Evolutionary conservation across 805 yeast species (phyloP).

Genomic region (Saturnispora dispora): DNA sequence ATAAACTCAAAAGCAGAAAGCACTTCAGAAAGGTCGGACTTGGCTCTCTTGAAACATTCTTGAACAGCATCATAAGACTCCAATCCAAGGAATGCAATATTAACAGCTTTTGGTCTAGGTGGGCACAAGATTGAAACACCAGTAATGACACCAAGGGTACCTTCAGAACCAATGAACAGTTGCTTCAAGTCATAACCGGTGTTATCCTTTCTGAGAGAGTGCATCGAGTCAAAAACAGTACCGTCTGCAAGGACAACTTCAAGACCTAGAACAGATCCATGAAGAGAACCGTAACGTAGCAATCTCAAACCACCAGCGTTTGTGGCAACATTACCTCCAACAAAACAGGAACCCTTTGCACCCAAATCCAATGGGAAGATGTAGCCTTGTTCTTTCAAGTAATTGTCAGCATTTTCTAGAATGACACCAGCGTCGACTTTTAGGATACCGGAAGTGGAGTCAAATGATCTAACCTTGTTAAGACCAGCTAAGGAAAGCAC

Average conservation of each 20-base stretch:
- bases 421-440: slow-evolving; percentile 89
- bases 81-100: slow-evolving; percentile 83
- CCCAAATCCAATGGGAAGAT: slow-evolving; percentile 92
- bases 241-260: slow-evolving; percentile 94
- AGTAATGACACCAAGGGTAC: slow-evolving; percentile 84
- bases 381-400: slow-evolving; percentile 68
- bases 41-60: slow-evolving; percentile 69
- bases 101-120: slow-evolving; percentile 73
- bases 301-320: slow-evolving; percentile 93
- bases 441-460: slow-evolving; percentile 70
- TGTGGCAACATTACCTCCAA: slow-evolving; percentile 92
- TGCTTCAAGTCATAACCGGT: slow-evolving; percentile 94
- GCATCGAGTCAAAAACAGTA: slow-evolving; percentile 65
- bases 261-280: slow-evolving; percentile 83
- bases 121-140: slow-evolving; percentile 88
- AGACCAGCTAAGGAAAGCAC: slow-evolving; percentile 59
- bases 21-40: slow-evolving; percentile 71
- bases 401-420: slow-evolving; percentile 76
- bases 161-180: slow-evolving; percentile 88
- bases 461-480: slow-evolving; percentile 77
- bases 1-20: slow-evolving; percentile 90
- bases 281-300: slow-evolving; percentile 82
- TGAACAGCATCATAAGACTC: slow-evolving; percentile 78
- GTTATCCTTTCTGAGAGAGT: slow-evolving; percentile 85
- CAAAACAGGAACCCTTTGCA: slow-evolving; percentile 93